Conservation (phyloP, 805 yeast genomes). For the Lipomyces sp. region DNA sequence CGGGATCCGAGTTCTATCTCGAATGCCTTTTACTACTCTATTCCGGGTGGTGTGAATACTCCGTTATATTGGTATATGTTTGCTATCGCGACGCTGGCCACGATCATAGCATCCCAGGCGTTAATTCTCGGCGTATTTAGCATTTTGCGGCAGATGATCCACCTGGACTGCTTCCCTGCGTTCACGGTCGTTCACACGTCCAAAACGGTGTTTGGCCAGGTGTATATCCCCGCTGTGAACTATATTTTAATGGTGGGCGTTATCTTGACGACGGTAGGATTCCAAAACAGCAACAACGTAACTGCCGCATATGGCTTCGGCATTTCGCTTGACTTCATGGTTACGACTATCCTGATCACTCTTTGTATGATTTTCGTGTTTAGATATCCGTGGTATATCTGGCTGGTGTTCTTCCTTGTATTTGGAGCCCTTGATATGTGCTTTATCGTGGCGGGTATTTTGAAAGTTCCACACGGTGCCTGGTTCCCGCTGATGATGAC, state of each 20-base stretch:
- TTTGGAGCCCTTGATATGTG: conserved; percentile 50
- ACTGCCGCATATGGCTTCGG: conserved; percentile 63
- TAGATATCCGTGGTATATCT: conserved; percentile 37
- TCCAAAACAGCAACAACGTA: conserved; percentile 48
- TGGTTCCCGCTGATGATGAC: conserved; percentile 58
- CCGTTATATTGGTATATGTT: conserved; percentile 49
- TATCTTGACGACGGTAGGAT: conserved; percentile 45
- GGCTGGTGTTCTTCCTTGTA: conserved; percentile 39
- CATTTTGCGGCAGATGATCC: conserved; percentile 52
- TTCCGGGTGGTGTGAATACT: conserved; percentile 50
- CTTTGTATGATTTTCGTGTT: conserved; percentile 49
- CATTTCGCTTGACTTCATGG: conserved; percentile 52
- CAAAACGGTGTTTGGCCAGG: conserved; percentile 46
- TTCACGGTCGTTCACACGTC: conserved; percentile 48
- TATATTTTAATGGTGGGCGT: conserved; percentile 53
- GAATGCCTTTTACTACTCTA: conserved; percentile 48
- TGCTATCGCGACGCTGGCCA: conserved; percentile 52
- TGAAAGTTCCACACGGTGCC: conserved; percentile 57
- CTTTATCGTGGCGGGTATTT: conserved; percentile 48
- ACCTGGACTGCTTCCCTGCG: conserved; percentile 54
- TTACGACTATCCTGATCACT: conserved; percentile 49
- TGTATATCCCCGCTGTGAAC: conserved; percentile 53
- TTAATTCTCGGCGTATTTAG: conserved; percentile 55
- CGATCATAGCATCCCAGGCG: conserved; percentile 61
- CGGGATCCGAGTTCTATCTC: conserved; percentile 42